Base-by-base conservation (phyloP, 2,329 filamentous ascomycete genomes). In the Colletotrichum agaves region DNA sequence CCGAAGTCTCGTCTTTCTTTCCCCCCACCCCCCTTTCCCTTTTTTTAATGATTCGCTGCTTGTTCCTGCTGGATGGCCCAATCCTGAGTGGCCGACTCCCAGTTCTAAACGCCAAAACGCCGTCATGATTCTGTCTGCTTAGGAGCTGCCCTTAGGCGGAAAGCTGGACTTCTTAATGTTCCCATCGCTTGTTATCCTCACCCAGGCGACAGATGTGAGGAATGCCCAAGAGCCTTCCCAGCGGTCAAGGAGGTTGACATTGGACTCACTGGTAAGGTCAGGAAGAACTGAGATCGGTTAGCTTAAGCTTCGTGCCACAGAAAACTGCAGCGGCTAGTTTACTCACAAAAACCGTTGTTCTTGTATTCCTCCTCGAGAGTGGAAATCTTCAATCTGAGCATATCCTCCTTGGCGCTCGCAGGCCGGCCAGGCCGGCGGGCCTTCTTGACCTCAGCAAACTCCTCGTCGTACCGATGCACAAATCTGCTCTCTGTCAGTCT, bases 201-300 rank as follows among this genome's bases (percentile, higher is more conserved):
- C 84, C 85, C 94, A 98, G 67, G 90, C 88, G 72, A 98, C 78
- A 8, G 87, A 90, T 37, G 90, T 88, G 70, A 98, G 84, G 73
- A 91, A 91, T 8, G 92, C 86, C 95, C 95, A 98, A 27, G 92
- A 87, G 4, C 92, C 92, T 71, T 93, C 91, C 93, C 94, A 98
- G 21, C 85, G 83, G 70, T 88, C 85, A 44, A 98, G 79, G 71
- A 87, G 85, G 64, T 84, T 79, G 58, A 92, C 80, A 72, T 90
- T 93, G 53, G 90, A 86, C 44, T 85, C 83, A 46, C 89, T 85
- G 62, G 88, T 87, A 61, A 98, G 81, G 75, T 98, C 92, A 0
- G 95, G 94, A 44, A 97, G 78, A 68, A 60, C 65, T 68, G 23
- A 27, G 8, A 7, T 13, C 12, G 10, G 39, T 65, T 49, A 60